These are phyloP conservation scores for Cyclostephanos tholiformis DNA, from an alignment of 108 stramenopile genomes.

Conservation along the genomic window DNA sequence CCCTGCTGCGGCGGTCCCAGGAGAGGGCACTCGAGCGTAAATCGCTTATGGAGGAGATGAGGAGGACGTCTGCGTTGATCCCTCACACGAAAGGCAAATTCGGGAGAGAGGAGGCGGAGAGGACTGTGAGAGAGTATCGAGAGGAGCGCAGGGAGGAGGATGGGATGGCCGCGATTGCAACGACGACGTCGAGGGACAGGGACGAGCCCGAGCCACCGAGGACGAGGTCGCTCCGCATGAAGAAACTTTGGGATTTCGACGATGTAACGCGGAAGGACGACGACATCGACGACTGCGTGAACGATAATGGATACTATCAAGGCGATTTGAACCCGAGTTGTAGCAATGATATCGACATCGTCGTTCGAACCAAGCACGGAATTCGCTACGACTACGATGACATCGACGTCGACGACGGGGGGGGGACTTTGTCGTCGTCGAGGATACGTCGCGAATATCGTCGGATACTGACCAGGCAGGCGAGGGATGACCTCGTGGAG, in stretches of 20 bases:
- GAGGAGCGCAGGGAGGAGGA: too few relatives aligned
- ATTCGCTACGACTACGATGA: too few relatives aligned
- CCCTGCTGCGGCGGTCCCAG: too few relatives aligned
- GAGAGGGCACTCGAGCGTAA: too few relatives aligned
- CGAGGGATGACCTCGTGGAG: not conserved
- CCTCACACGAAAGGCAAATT: too few relatives aligned
- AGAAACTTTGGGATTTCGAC: slow-evolving; percentile 4
- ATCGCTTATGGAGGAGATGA: too few relatives aligned
- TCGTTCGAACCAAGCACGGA: not conserved
- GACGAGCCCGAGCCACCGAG: not conserved
- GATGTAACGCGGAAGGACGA: not conserved
- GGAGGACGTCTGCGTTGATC: too few relatives aligned
- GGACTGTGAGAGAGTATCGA: too few relatives aligned
- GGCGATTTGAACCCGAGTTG: not conserved
- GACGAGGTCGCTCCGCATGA: not conserved
- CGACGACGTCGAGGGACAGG: not conserved
- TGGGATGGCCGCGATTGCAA: not conserved
- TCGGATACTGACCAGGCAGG: not conserved
- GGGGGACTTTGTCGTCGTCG: not conserved
- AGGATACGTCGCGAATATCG: slow-evolving; percentile 1
- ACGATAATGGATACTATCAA: not conserved
- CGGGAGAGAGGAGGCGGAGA: too few relatives aligned
- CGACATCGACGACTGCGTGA: not conserved
- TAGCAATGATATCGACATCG: not conserved
- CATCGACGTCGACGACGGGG: not conserved